These are phyloP conservation scores for Blastobotrys terrestris DNA, from an alignment of 805 yeast genomes.

Conservation along the genomic window DNA sequence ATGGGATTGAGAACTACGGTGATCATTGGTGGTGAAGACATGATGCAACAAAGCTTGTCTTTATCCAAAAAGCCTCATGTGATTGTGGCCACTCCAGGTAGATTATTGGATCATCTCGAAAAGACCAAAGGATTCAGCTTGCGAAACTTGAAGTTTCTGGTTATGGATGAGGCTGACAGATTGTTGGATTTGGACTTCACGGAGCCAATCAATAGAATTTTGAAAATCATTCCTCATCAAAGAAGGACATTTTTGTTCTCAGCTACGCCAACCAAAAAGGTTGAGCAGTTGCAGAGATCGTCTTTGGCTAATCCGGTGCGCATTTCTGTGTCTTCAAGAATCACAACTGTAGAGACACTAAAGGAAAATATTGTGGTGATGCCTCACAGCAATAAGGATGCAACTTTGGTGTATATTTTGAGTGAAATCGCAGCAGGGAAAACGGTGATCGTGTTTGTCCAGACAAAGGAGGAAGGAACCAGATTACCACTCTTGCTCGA, in stretches of 20 bases:
- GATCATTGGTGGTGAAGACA: conserved; percentile 92
- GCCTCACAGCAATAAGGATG: conserved; percentile 89
- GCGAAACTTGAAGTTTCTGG: conserved; percentile 70
- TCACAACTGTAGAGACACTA: conserved; percentile 78
- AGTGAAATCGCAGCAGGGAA: conserved; percentile 53
- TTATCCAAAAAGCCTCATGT: conserved; percentile 85
- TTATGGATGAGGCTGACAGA: conserved; percentile 94
- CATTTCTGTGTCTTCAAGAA: conserved; percentile 81
- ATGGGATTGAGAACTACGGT: conserved; percentile 81
- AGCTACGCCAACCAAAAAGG: conserved; percentile 93
- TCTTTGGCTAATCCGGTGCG: conserved; percentile 83
- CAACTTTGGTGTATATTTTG: conserved; percentile 68
- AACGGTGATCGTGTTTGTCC: conserved; percentile 84
- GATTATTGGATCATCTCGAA: conserved; percentile 92
- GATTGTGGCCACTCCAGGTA: conserved; percentile 94
- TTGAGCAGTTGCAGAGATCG: conserved; percentile 91
- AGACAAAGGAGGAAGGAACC: conserved; percentile 87
- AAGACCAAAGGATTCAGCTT: conserved; percentile 65
- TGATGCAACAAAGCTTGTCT: conserved; percentile 79
- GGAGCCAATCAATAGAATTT: conserved; percentile 67
- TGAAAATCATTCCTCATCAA: conserved; percentile 63
- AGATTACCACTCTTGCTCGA: conserved; percentile 70
- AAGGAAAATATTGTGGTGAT: conserved; percentile 60
- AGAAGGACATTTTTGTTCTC: conserved; percentile 76
- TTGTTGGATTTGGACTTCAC: conserved; percentile 79